Percentiles rank a stretch among this genome's conserved stretches.
Evolutionary conservation across 1,284 basidiomycete species (phyloP).

Genomic region (Papiliotrema nemorosa): DNA sequence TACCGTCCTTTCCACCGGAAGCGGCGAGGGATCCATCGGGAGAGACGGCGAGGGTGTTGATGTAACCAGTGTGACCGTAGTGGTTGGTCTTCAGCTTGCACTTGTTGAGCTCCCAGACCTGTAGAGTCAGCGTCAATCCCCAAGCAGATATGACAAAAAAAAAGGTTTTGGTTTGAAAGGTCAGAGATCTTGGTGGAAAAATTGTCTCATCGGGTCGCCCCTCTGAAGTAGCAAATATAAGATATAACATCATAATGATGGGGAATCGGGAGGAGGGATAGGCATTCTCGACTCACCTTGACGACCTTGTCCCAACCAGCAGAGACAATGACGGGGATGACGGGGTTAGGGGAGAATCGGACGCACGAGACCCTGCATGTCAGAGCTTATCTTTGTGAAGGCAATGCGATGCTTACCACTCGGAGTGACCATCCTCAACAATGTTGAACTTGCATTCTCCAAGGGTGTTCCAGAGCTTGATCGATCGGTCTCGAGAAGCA

Average conservation of each 20-base stretch:
- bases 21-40: conserved; percentile 99
- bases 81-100: conserved; percentile 99
- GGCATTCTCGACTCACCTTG: conserved; percentile 66
- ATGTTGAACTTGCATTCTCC: conserved; percentile 99
- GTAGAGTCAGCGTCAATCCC: background rate
- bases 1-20: conserved; percentile 98
- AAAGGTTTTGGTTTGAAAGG: background rate
- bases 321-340: conserved; percentile 98
- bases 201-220: conserved; percentile 65
- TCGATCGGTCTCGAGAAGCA: conserved; percentile 91
- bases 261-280: conserved; percentile 15
- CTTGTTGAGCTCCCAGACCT: conserved; percentile 99
- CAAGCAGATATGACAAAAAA: background rate
- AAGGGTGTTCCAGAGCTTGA: conserved; percentile 99
- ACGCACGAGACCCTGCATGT: conserved; percentile 89
- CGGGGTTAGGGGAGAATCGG: conserved; percentile 96
- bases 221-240: conserved; percentile 85
- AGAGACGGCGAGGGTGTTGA: conserved; percentile 98
- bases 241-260: conserved; percentile 54
- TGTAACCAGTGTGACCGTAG: conserved; percentile 98
- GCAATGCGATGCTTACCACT: conserved; percentile 61
- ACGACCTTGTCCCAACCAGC: conserved; percentile 99
- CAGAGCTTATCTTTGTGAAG: background rate
- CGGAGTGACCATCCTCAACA: conserved; percentile 94
- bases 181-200: conserved; percentile 76